Conservation (phyloP, 116 monocot species). For the Zostera marina region DNA sequence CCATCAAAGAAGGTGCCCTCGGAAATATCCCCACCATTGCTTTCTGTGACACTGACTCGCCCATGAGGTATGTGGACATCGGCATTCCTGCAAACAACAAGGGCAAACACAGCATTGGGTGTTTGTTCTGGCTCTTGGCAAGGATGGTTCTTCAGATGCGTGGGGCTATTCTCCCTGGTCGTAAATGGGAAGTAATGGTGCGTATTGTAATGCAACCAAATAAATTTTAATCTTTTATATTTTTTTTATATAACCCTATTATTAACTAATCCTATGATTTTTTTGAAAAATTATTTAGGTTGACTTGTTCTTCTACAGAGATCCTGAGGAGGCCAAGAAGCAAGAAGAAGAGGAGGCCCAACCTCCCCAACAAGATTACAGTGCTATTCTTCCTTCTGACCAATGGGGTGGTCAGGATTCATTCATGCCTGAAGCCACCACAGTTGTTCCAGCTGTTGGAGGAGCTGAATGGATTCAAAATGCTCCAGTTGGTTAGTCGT, state of each 20-base stretch:
- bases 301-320: slow-evolving; percentile 34
- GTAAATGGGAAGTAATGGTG: slow-evolving; percentile 42
- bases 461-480: too few species aligned
- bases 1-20: slow-evolving; percentile 34
- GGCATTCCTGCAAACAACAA: slow-evolving; percentile 42
- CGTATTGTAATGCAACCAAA: too few species aligned
- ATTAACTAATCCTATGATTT: background rate
- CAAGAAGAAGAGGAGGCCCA: slow-evolving; percentile 28
- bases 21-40: slow-evolving; percentile 36
- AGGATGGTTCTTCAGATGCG: slow-evolving; percentile 43
- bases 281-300: slow-evolving; percentile 11
- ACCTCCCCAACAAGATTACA: too few species aligned
- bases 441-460: too few species aligned
- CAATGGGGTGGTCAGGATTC: too few species aligned
- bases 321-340: slow-evolving; percentile 34
- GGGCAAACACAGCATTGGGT: slow-evolving; percentile 29
- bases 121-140: slow-evolving; percentile 32
- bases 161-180: slow-evolving; percentile 22
- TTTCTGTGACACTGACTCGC: slow-evolving; percentile 33
- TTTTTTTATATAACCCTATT: background rate
- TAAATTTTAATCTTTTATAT: background rate
- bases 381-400: slow-evolving; percentile 8
- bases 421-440: too few species aligned
- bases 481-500: too few species aligned
- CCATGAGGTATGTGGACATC: slow-evolving; percentile 30